Conservation (phyloP, 78 protist genomes). For the Blattamonas nauphoetae region DNA sequence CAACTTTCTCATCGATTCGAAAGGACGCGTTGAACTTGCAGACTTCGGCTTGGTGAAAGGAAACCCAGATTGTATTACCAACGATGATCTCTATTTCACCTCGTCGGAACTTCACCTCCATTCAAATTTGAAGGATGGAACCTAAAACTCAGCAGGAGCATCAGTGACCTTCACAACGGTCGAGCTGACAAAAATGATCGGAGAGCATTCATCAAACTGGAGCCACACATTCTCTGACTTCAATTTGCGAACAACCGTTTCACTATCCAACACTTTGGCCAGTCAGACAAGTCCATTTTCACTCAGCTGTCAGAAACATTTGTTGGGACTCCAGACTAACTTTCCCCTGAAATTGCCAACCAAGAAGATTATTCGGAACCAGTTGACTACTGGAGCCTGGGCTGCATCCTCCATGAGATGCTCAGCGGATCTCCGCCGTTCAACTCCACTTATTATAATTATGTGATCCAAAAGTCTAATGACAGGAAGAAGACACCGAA, state of each 20-base stretch:
- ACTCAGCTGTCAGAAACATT: too few species aligned
- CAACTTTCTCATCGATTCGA: conserved; percentile 9
- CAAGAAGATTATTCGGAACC: not conserved
- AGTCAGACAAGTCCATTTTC: too few species aligned
- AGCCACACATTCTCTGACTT: not conserved
- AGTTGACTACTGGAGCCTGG: conserved; percentile 4
- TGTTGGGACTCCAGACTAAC: conserved; percentile 4
- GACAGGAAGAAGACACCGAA: not conserved
- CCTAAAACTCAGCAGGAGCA: not conserved
- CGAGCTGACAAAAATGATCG: too few species aligned
- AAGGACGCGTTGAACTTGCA: not conserved
- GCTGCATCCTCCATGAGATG: conserved; percentile 15
- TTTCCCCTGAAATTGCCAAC: not conserved
- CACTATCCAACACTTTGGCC: too few species aligned
- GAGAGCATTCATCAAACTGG: too few species aligned
- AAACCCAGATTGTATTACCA: not conserved
- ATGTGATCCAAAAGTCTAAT: not conserved
- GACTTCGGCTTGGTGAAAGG: conserved; percentile 8
- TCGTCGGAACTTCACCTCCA: too few species aligned
- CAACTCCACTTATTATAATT: not conserved
- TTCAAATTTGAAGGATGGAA: too few species aligned
- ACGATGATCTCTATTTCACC: not conserved
- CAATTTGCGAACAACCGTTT: too few species aligned
- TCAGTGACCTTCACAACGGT: too few species aligned
- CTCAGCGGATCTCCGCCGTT: not conserved